A percentile compares a stretch with the other conserved stretches of the same genome.
phyloP scores from a whole-genome alignment of 2,329 filamentous ascomycete species.

The Exophiala alcalophila region DNA sequence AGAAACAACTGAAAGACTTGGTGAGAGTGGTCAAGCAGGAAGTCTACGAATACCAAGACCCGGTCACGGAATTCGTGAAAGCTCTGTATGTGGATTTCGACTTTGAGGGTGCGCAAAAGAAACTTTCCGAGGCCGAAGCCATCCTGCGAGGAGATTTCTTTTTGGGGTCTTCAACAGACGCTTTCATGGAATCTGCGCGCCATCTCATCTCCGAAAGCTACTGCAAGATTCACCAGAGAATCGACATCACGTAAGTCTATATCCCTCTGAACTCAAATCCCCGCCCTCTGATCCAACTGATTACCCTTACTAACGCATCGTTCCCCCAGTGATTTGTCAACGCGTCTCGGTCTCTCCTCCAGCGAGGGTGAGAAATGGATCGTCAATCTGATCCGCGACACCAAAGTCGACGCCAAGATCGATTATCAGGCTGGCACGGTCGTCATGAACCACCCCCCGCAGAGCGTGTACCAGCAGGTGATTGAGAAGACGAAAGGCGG shows the following conservation, averaged over 20 bases:
- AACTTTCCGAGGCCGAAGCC: conserved; percentile 81
- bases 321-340: conserved; percentile 69
- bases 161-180: conserved; percentile 76
- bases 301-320: conserved; percentile 9
- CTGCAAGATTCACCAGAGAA: conserved; percentile 99
- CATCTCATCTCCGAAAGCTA: conserved; percentile 98
- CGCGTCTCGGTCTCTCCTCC: conserved; percentile 82
- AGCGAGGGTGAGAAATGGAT: conserved; percentile 99
- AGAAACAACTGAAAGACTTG: conserved; percentile 98
- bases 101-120: conserved; percentile 92
- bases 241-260: conserved; percentile 76
- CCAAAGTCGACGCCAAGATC: conserved; percentile 96
- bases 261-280: background rate
- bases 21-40: conserved; percentile 95
- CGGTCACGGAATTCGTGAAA: conserved; percentile 93
- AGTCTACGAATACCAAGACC: conserved; percentile 94
- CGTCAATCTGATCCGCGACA: conserved; percentile 97
- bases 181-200: conserved; percentile 88
- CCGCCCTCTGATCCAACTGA: conserved; percentile 1
- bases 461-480: conserved; percentile 98
- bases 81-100: conserved; percentile 95
- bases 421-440: conserved; percentile 99
- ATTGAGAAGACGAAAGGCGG: conserved; percentile 98
- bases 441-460: conserved; percentile 98
- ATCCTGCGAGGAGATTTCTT: conserved; percentile 95